Base-by-base conservation (phyloP, 352 stramenopile genomes). In the Phytophthora tubulina region DNA sequence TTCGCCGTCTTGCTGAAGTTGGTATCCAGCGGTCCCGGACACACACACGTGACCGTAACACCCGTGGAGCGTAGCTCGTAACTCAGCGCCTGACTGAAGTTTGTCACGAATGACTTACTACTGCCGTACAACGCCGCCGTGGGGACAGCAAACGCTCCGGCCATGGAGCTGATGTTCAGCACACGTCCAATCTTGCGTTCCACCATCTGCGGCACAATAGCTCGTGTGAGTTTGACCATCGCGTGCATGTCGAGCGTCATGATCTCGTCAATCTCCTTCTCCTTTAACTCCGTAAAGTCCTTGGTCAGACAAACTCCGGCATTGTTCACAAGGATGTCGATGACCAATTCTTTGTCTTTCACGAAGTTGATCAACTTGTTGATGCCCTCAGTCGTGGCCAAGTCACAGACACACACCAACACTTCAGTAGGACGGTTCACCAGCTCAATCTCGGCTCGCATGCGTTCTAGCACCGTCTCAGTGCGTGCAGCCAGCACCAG, bases 281-380 rank as follows among this genome's bases (percentile, higher is more conserved):
- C 46, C 9, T 73, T 74, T 4, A 88, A 48, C 50, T 82, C 57
- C 1, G 73, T 67, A 55, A 96, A 93, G 46, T 75, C 63, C 30
- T 83, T 78, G 11, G 66, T 73, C 7, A 84, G 33, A 32, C 79
- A 78, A 0, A 76, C 70, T 4, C 86, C 84, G 2, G 84, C 90
- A 57, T 95, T 96, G 74, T 97, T 97, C 42, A 97, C 72, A 6
- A 97, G 80, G 41, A 97, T 90, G 50, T 97, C 90, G 51, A 97
- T 72, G 17, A 91, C 62, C 15, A 93, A 54, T 30, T 91, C 71
- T 52, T 91, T 85, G 39, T 86, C 66, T 31, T 75, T 62, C 8
- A 95, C 64, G 42, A 87, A 87, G n/a, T 76, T 61, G 6, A 91
- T 50, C 13, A 96, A 73, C 55, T 75, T 86, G 36, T 81, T 46